Conservation (phyloP, 2,329 filamentous ascomycete species). For the Cladosporium sp. region DNA sequence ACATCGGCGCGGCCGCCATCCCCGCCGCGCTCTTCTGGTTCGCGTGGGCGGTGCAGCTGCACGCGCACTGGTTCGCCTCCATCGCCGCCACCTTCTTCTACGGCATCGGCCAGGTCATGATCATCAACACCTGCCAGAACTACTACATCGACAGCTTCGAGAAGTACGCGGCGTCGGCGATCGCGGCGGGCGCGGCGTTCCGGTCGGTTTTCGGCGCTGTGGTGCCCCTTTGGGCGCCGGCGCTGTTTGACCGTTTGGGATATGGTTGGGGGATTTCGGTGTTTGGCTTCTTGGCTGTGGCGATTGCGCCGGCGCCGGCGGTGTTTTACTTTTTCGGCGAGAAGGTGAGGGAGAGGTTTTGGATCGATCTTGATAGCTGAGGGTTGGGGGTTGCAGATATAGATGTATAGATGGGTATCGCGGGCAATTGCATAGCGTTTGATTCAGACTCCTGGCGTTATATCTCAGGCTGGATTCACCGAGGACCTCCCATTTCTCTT, state of each 20-base stretch:
- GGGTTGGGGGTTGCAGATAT: background rate
- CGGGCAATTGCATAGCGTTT: background rate
- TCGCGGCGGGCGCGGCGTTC: conserved; percentile 46
- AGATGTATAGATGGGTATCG: too few relatives aligned
- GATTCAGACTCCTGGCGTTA: background rate
- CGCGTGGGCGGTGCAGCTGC: conserved; percentile 38
- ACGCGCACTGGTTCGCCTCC: conserved; percentile 37
- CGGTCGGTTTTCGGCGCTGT: conserved; percentile 42
- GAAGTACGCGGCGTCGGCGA: conserved; percentile 44
- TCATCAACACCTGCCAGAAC: conserved; percentile 49
- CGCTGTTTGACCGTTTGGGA: conserved; percentile 39
- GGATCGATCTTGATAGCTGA: conserved; percentile 27
- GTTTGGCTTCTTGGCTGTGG: conserved; percentile 41
- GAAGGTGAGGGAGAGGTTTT: conserved; percentile 41
- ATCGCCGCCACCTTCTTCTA: conserved; percentile 43
- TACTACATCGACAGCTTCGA: conserved; percentile 51
- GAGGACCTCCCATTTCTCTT: too few relatives aligned
- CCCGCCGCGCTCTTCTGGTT: conserved; percentile 40
- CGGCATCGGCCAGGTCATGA: conserved; percentile 48
- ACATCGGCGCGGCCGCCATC: conserved; percentile 40
- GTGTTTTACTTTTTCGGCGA: conserved; percentile 46
- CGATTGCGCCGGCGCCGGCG: conserved; percentile 44
- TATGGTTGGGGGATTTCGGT: conserved; percentile 47
- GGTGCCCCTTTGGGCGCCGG: conserved; percentile 41
- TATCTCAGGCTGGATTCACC: background rate